Percentiles rank a stretch among this genome's conserved stretches.
Conservation (phyloP, 345 rosid genomes). For the Ricinus communis region DNA sequence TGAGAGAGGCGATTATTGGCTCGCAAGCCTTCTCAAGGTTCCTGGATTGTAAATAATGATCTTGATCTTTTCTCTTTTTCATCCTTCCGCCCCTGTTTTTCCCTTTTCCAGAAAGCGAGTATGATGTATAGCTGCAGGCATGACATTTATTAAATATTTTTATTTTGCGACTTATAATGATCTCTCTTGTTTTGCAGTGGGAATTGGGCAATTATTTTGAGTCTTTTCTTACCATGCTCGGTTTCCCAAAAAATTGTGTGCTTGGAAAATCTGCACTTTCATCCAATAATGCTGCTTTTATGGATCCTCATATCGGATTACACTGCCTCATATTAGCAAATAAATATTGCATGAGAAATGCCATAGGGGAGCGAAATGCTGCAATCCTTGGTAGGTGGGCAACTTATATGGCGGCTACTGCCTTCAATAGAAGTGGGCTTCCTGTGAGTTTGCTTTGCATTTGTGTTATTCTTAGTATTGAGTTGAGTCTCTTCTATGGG, state of each 20-base stretch:
- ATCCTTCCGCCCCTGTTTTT: background rate
- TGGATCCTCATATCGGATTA: slow-evolving; percentile 76
- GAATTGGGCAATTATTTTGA: slow-evolving; percentile 63
- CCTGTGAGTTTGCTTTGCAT: slow-evolving; percentile 59
- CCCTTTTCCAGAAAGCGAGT: background rate
- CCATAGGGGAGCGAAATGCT: slow-evolving; percentile 68
- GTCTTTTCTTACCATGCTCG: slow-evolving; percentile 71
- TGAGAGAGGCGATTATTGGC: slow-evolving; percentile 83
- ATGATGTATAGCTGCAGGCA: background rate
- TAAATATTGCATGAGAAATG: slow-evolving; percentile 59
- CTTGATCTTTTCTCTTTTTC: slow-evolving; percentile 2
- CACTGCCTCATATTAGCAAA: slow-evolving; percentile 59
- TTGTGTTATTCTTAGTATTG: slow-evolving; percentile 1
- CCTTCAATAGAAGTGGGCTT: slow-evolving; percentile 81
- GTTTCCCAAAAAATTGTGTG: slow-evolving; percentile 39
- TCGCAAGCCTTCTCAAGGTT: slow-evolving; percentile 80
- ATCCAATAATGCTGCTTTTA: slow-evolving; percentile 60
- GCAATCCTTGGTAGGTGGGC: slow-evolving; percentile 77
- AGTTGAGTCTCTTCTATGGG: background rate
- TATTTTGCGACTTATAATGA: slow-evolving; percentile 11
- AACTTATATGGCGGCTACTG: slow-evolving; percentile 63
- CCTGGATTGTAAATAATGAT: slow-evolving; percentile 23
- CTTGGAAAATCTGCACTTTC: slow-evolving; percentile 42
- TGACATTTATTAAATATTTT: background rate
- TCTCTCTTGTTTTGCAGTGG: slow-evolving; percentile 66